Percentiles rank a stretch among this genome's conserved stretches.
Evolutionary conservation across 352 stramenopile genomes (phyloP).

Genomic region (Phytophthora syringae): DNA sequence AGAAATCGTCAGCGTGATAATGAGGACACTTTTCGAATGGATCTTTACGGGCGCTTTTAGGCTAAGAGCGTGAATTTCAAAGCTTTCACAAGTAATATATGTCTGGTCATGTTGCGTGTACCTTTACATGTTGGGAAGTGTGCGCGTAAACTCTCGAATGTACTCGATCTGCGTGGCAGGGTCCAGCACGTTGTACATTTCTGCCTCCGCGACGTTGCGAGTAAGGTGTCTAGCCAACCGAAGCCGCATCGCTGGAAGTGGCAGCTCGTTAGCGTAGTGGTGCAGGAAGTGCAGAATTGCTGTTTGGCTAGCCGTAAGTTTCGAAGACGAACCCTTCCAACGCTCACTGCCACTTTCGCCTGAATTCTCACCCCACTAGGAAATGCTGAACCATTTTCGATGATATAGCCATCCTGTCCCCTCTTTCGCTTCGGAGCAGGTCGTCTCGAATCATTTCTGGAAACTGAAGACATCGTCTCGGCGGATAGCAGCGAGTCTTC

Average conservation of each 20-base stretch:
- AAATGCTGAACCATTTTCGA: neutral
- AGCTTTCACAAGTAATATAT: too few species aligned
- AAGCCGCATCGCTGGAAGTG: conserved; percentile 30
- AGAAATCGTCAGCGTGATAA: conserved; percentile 9
- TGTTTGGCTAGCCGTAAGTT: conserved; percentile 43
- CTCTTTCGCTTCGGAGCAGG: conserved; percentile 33
- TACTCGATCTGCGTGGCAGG: conserved; percentile 47
- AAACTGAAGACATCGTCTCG: conserved; percentile 7
- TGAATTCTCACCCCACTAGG: neutral
- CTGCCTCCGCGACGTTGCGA: conserved; percentile 50
- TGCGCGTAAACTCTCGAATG: conserved; percentile 44
- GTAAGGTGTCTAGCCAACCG: conserved; percentile 55
- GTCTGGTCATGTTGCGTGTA: conserved; percentile 3
- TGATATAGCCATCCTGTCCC: neutral
- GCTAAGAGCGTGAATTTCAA: too few species aligned
- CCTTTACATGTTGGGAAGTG: neutral
- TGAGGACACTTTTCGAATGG: conserved; percentile 35
- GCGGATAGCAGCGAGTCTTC: neutral
- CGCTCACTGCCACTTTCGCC: neutral
- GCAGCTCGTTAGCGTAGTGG: conserved; percentile 44
- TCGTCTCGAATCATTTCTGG: conserved; percentile 2
- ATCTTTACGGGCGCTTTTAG: conserved; percentile 42
- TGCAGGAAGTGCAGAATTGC: conserved; percentile 53
- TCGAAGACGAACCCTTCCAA: neutral
- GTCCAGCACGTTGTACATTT: conserved; percentile 75